These are phyloP conservation scores for Annulohypoxylon moriforme DNA, from an alignment of 495 filamentous ascomycete genomes.

Conservation along the genomic window DNA sequence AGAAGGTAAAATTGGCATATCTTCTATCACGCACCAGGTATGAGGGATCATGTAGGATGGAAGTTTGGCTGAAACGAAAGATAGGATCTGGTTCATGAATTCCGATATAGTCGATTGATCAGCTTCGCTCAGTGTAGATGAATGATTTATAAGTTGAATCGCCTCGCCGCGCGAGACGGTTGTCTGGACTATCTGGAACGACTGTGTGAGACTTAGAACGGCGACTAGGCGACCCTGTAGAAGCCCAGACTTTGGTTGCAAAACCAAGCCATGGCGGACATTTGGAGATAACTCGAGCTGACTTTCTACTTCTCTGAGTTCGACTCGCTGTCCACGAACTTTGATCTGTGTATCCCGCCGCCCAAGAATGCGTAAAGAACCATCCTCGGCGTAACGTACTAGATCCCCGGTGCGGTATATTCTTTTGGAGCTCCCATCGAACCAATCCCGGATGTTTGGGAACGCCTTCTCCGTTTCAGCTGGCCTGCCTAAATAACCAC, in stretches of 20 bases:
- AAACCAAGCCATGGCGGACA: not conserved
- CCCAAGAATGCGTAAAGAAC: not conserved
- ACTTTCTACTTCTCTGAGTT: not conserved
- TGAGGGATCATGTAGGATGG: not conserved
- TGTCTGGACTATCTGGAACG: not conserved
- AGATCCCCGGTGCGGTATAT: not conserved
- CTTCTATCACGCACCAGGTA: not conserved
- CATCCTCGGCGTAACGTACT: not conserved
- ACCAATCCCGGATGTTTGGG: not conserved
- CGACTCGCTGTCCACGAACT: not conserved
- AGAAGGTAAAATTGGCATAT: not conserved
- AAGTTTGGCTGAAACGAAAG: not conserved
- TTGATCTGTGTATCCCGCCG: not conserved
- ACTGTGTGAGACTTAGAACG: not conserved
- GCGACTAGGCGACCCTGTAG: not conserved
- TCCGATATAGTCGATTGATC: not conserved
- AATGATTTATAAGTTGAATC: not conserved
- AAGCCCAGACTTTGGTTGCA: not conserved
- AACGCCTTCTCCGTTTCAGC: not conserved
- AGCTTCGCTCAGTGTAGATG: not conserved
- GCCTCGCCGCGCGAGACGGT: not conserved
- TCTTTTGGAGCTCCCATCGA: not conserved
- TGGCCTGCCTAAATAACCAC: not conserved
- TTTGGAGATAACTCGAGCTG: not conserved
- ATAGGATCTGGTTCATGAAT: not conserved